Conservation (phyloP, 75 land plant genomes). For the Pinus taeda region DNA sequence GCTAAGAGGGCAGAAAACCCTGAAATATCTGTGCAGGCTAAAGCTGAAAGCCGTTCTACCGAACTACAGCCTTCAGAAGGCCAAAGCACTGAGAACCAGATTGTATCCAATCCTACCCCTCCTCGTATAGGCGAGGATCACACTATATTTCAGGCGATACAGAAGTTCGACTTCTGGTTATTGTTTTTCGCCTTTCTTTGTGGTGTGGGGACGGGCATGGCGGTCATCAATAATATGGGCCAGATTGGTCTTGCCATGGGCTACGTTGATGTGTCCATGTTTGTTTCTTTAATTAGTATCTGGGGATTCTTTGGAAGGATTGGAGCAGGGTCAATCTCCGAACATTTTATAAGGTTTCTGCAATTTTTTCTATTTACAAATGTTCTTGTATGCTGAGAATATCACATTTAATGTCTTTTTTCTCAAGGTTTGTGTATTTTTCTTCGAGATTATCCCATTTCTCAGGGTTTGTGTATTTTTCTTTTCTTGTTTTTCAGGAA, state of each 20-base stretch:
- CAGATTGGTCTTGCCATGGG: constrained; percentile 88
- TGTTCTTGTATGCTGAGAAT: not conserved
- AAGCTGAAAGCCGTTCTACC: not conserved
- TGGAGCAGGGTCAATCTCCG: constrained; percentile 70
- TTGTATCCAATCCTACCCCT: constrained; percentile 26
- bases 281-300: constrained; percentile 81
- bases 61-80: not conserved
- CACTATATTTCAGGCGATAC: constrained; percentile 56
- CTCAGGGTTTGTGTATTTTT: no score
- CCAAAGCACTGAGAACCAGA: not conserved
- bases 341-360: constrained; percentile 69
- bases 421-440: not conserved
- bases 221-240: constrained; percentile 87
- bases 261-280: constrained; percentile 73
- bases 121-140: constrained; percentile 71
- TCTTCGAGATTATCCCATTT: no score
- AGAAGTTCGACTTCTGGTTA: constrained; percentile 77
- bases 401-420: not conserved
- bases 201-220: constrained; percentile 86
- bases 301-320: constrained; percentile 96
- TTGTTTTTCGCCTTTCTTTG: constrained; percentile 80
- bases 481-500: constrained; percentile 25
- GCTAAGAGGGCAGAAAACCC: not conserved
- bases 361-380: not conserved
- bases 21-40: not conserved